Conservation (phyloP, 192 early-diverging fungal species). For the Cladochytrium replicatum region DNA sequence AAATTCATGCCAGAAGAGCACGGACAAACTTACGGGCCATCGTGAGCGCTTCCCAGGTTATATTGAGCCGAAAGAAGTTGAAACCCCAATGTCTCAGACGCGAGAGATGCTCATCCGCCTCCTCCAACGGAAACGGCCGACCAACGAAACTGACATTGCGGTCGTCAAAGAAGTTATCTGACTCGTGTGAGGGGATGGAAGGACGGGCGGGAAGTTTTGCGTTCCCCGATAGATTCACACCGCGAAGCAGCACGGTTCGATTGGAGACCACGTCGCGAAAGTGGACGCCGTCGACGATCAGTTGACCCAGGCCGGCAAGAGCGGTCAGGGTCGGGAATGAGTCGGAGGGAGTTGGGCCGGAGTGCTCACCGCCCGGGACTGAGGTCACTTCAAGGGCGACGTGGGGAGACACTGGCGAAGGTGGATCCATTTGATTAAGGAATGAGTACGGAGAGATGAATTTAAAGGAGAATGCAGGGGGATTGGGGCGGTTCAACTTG, state of each 20-base stretch:
- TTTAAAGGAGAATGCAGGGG: too few relatives aligned
- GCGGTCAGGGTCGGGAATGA: too few relatives aligned
- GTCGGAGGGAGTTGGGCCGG: too few relatives aligned
- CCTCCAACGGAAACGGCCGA: constrained; percentile 63
- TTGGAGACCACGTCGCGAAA: too few relatives aligned
- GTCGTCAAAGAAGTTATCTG: constrained; percentile 58
- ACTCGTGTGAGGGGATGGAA: constrained; percentile 21
- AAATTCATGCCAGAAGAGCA: neutral
- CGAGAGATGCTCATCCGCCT: constrained; percentile 63
- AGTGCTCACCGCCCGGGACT: too few relatives aligned
- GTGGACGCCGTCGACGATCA: too few relatives aligned
- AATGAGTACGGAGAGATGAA: too few relatives aligned
- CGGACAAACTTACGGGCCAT: constrained; percentile 16
- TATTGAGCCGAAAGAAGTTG: constrained; percentile 62
- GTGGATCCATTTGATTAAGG: too few relatives aligned
- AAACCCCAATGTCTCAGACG: constrained; percentile 62
- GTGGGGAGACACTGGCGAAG: too few relatives aligned
- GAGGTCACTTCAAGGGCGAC: too few relatives aligned
- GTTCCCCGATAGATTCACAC: constrained; percentile 65
- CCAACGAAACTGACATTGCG: constrained; percentile 60
- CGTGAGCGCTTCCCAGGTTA: constrained; percentile 68
- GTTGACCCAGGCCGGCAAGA: too few relatives aligned
- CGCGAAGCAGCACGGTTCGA: constrained; percentile 54
- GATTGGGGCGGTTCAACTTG: too few relatives aligned
- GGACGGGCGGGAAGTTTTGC: constrained; percentile 50